A percentile compares a stretch with the other conserved stretches of the same genome.
These are phyloP conservation scores for Xerocomus brunneocitrinus DNA, from an alignment of 768 basidiomycete genomes.

Conservation along the genomic window DNA sequence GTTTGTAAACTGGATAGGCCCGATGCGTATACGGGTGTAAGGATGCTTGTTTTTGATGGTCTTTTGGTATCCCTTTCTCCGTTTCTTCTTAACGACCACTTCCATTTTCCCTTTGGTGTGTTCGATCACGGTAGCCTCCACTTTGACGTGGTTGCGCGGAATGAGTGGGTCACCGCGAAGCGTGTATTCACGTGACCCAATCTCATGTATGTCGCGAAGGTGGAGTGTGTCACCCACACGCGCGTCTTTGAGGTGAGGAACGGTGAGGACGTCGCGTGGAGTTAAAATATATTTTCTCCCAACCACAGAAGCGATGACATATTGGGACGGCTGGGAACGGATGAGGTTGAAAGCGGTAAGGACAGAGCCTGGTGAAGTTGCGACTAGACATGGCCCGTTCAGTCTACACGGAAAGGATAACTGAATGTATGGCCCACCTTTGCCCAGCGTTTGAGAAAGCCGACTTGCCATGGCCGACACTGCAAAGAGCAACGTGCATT, in stretches of 20 bases:
- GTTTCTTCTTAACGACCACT: slow-evolving; percentile 91
- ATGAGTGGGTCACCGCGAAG: slow-evolving; percentile 75
- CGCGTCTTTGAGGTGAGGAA: slow-evolving; percentile 84
- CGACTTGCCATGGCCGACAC: slow-evolving; percentile 22
- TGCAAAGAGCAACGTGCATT: neutral
- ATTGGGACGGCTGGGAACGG: slow-evolving; percentile 87
- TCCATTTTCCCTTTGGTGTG: slow-evolving; percentile 96
- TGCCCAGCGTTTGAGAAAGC: slow-evolving; percentile 22
- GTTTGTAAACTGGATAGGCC: slow-evolving; percentile 58
- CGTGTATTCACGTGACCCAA: slow-evolving; percentile 94
- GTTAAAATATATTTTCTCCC: slow-evolving; percentile 87
- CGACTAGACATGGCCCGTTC: slow-evolving; percentile 12
- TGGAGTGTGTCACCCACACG: slow-evolving; percentile 80
- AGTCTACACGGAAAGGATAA: neutral
- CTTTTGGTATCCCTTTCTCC: slow-evolving; percentile 96
- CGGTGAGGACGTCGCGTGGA: slow-evolving; percentile 87
- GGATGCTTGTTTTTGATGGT: slow-evolving; percentile 92
- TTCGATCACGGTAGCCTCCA: slow-evolving; percentile 91
- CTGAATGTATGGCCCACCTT: slow-evolving; percentile 12
- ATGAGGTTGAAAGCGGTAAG: slow-evolving; percentile 71
- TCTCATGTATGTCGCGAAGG: slow-evolving; percentile 85
- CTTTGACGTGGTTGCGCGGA: slow-evolving; percentile 59
- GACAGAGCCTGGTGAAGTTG: slow-evolving; percentile 37
- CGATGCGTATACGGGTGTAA: slow-evolving; percentile 92
- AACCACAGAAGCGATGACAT: slow-evolving; percentile 84